phyloP scores from a whole-genome alignment of 768 basidiomycete genomes.

The Boletus rufocinnamomeus region DNA sequence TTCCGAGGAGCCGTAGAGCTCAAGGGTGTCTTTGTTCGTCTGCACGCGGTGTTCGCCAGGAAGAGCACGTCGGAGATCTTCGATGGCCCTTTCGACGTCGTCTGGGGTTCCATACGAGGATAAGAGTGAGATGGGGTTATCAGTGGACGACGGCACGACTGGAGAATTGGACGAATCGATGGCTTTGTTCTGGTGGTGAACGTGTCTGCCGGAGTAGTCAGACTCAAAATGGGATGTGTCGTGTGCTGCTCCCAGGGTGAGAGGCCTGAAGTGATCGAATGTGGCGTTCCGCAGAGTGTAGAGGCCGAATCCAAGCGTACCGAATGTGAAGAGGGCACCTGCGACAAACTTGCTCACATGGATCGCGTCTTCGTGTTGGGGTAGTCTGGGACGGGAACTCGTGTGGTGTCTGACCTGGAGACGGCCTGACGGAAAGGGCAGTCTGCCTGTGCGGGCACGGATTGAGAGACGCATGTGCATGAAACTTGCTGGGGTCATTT shows the following conservation, averaged over 20 bases:
- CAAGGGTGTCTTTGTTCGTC: conserved; percentile 52
- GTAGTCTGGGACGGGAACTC: not conserved
- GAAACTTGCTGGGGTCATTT: not conserved
- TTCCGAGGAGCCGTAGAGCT: conserved; percentile 64
- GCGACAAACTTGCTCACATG: conserved; percentile 15
- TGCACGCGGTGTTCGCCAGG: conserved; percentile 49
- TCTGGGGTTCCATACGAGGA: conserved; percentile 47
- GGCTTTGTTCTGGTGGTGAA: conserved; percentile 10
- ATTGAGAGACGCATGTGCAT: not conserved
- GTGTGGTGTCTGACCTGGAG: conserved; percentile 6
- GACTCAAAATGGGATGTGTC: not conserved
- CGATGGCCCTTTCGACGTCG: conserved; percentile 53
- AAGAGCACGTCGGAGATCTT: conserved; percentile 50
- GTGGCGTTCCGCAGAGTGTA: conserved; percentile 15
- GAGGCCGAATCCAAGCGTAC: conserved; percentile 22
- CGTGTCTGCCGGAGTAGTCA: not conserved
- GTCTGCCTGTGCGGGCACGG: not conserved
- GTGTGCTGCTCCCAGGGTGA: not conserved
- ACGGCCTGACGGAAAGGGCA: not conserved
- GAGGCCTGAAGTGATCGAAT: conserved; percentile 8
- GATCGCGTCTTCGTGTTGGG: conserved; percentile 7
- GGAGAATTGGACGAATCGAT: not conserved
- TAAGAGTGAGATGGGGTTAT: conserved; percentile 5
- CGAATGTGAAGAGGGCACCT: conserved; percentile 24
- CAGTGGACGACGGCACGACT: not conserved